Conservation (phyloP, 1,284 basidiomycete species). For the Coniophora puteana region DNA sequence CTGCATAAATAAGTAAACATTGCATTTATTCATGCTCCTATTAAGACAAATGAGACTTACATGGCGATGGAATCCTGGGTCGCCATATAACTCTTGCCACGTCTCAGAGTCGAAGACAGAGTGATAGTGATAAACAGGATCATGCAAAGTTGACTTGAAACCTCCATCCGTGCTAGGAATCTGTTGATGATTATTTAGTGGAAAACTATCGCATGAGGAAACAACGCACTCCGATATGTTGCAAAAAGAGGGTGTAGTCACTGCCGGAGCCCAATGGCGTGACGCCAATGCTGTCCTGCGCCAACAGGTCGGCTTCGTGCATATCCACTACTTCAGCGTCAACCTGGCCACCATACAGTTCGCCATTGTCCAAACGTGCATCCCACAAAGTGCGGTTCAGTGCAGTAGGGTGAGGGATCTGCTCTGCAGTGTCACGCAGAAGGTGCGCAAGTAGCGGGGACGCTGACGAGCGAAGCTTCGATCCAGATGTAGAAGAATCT, state of each 20-base stretch:
- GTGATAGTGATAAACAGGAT: slow-evolving; percentile 76
- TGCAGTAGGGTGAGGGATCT: slow-evolving; percentile 52
- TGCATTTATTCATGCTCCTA: background rate
- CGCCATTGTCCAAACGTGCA: slow-evolving; percentile 40
- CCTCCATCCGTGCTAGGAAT: slow-evolving; percentile 52
- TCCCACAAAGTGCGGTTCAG: slow-evolving; percentile 45
- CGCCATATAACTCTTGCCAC: slow-evolving; percentile 73
- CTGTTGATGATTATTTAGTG: slow-evolving; percentile 25
- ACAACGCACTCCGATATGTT: slow-evolving; percentile 43
- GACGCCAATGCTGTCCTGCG: slow-evolving; percentile 29
- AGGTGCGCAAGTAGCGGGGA: slow-evolving; percentile 73
- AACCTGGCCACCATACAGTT: slow-evolving; percentile 30
- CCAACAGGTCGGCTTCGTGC: slow-evolving; percentile 20
- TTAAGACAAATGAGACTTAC: slow-evolving; percentile 28
- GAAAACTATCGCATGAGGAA: background rate
- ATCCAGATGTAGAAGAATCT: slow-evolving; percentile 65
- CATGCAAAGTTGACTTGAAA: slow-evolving; percentile 42
- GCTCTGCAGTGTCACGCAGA: slow-evolving; percentile 52
- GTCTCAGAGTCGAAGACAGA: slow-evolving; percentile 72
- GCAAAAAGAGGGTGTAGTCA: slow-evolving; percentile 74
- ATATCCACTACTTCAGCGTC: slow-evolving; percentile 27
- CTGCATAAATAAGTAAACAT: slow-evolving; percentile 24
- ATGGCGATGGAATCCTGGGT: slow-evolving; percentile 70
- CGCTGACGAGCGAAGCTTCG: slow-evolving; percentile 44
- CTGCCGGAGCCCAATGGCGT: slow-evolving; percentile 53